Evolutionary conservation across 345 rosid species (phyloP).

Genomic region (Pugionium dolabratum): DNA sequence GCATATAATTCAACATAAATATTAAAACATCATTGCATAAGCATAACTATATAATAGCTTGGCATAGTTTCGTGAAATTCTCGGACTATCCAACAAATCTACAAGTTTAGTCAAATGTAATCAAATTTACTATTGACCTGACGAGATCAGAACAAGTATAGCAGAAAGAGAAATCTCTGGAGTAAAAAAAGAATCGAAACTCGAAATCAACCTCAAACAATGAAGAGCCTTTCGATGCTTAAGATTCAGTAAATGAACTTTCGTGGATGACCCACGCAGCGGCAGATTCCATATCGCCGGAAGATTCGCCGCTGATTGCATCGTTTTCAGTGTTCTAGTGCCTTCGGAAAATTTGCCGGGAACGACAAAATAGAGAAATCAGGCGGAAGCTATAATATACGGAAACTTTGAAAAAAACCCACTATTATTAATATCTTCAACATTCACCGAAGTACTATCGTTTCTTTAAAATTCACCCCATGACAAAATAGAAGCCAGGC

Average conservation of each 20-base stretch:
- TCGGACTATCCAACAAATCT: background rate
- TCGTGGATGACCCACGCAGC: background rate
- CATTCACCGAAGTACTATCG: background rate
- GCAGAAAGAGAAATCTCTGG: background rate
- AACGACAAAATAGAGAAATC: background rate
- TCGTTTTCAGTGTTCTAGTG: constrained; percentile 4
- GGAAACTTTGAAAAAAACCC: constrained; percentile 8
- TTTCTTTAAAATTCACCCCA: background rate
- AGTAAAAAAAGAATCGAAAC: constrained; percentile 4
- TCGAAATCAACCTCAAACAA: constrained; percentile 32
- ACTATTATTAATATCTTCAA: background rate
- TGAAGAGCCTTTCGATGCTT: constrained; percentile 28
- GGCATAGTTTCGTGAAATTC: background rate
- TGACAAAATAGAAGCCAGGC: background rate
- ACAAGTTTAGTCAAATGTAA: background rate
- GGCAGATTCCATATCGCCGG: constrained; percentile 24
- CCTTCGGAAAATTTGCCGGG: constrained; percentile 24
- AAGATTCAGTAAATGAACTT: background rate
- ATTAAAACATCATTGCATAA: background rate
- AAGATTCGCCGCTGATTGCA: constrained; percentile 27
- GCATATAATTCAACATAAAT: background rate
- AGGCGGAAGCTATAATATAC: background rate
- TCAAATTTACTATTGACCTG: background rate
- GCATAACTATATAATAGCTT: background rate
- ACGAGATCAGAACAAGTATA: background rate